A percentile compares a stretch with the other conserved stretches of the same genome.
These are phyloP conservation scores for Hypericum perforatum DNA, from an alignment of 345 rosid genomes.

Conservation along the genomic window DNA sequence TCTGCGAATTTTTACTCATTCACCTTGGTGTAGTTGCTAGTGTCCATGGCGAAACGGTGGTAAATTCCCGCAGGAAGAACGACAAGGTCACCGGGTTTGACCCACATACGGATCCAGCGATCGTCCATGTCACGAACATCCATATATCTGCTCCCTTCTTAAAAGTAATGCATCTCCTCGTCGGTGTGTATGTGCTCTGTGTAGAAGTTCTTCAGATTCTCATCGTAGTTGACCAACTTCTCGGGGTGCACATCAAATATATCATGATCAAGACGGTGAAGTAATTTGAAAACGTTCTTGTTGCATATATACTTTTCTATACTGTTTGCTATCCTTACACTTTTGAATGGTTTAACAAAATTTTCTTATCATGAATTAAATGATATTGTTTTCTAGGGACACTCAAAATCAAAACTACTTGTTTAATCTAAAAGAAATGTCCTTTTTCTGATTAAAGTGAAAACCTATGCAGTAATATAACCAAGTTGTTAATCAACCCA, in stretches of 20 bases:
- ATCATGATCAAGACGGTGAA: too few relatives aligned
- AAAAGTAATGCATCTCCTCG: constrained; percentile 84
- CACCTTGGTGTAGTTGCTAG: constrained; percentile 64
- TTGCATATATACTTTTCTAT: background rate
- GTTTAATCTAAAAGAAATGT: too few relatives aligned
- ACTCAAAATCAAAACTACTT: too few relatives aligned
- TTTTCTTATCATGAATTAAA: too few relatives aligned
- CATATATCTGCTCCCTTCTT: constrained; percentile 76
- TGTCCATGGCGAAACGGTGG: constrained; percentile 87
- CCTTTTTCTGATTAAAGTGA: too few relatives aligned
- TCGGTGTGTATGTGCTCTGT: constrained; percentile 84
- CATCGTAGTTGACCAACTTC: constrained; percentile 72
- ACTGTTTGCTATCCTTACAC: background rate
- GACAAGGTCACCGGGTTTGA: constrained; percentile 70
- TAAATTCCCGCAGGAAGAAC: constrained; percentile 76
- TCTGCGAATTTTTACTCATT: too few relatives aligned
- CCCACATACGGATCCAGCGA: constrained; percentile 68
- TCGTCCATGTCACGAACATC: constrained; percentile 76
- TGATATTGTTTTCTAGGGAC: too few relatives aligned
- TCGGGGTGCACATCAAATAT: constrained; percentile 75
- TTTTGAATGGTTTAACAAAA: too few relatives aligned
- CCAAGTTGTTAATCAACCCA: too few relatives aligned
- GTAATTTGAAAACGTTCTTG: background rate
- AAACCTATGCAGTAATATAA: too few relatives aligned
- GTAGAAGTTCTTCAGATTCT: constrained; percentile 80